These are phyloP conservation scores for Penicillium fimorum DNA, from an alignment of 495 filamentous ascomycete genomes.

Conservation along the genomic window DNA sequence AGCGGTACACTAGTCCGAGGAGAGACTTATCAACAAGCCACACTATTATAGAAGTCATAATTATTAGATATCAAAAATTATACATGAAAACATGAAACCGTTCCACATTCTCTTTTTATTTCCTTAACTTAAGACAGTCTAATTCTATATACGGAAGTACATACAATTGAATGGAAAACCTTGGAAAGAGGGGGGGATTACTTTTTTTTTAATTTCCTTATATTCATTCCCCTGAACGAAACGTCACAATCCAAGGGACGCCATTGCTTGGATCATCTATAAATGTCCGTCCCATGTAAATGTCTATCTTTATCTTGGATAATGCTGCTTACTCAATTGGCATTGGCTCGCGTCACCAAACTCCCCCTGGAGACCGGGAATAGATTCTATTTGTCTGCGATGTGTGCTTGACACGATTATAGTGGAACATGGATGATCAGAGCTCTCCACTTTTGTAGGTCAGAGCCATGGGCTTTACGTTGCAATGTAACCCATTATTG, in stretches of 20 bases:
- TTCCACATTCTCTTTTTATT: neutral
- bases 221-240: slow-evolving; percentile 14
- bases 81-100: neutral
- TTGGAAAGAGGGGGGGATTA: neutral
- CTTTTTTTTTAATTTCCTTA: neutral
- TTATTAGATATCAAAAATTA: neutral
- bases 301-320: neutral
- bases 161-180: neutral
- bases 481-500: slow-evolving; percentile 19
- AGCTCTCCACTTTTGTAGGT: slow-evolving; percentile 21
- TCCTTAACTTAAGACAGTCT: neutral
- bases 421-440: slow-evolving; percentile 16
- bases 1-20: slow-evolving; percentile 17
- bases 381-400: neutral
- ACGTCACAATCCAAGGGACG: slow-evolving; percentile 8
- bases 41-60: neutral
- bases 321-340: slow-evolving; percentile 4
- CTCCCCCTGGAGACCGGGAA: neutral
- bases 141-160: neutral
- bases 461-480: slow-evolving; percentile 29
- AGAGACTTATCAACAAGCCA: slow-evolving; percentile 7
- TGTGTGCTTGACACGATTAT: neutral
- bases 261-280: slow-evolving; percentile 3
- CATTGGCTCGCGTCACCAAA: slow-evolving; percentile 2
- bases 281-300: neutral